These are phyloP conservation scores for Parietaria judaica DNA, from an alignment of 306 rosid genomes.

Conservation along the genomic window DNA sequence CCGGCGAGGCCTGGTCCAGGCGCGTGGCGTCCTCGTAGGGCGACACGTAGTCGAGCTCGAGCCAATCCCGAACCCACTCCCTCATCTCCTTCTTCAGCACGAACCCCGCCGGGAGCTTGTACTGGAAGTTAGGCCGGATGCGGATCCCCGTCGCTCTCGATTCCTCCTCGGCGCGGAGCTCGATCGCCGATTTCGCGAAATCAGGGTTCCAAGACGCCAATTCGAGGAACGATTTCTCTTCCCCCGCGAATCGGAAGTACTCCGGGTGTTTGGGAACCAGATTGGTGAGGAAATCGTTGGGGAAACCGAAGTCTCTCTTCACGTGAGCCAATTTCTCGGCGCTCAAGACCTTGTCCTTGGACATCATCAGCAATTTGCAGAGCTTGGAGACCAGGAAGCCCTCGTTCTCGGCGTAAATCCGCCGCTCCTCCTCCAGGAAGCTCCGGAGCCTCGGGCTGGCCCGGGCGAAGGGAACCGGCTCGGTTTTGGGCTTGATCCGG, in stretches of 20 bases:
- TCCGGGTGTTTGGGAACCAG: slow-evolving; percentile 70
- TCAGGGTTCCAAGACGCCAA: slow-evolving; percentile 60
- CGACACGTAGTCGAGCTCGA: slow-evolving; percentile 70
- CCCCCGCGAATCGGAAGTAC: slow-evolving; percentile 67
- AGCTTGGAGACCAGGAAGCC: slow-evolving; percentile 44
- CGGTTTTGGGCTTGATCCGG: slow-evolving; percentile 67
- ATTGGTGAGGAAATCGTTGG: slow-evolving; percentile 66
- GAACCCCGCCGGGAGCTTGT: slow-evolving; percentile 60
- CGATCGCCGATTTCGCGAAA: slow-evolving; percentile 70
- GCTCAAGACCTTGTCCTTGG: slow-evolving; percentile 54
- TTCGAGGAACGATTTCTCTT: slow-evolving; percentile 61
- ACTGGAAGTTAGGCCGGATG: slow-evolving; percentile 62
- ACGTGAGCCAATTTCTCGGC: slow-evolving; percentile 73
- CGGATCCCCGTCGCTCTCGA: slow-evolving; percentile 43
- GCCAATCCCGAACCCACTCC: slow-evolving; percentile 91
- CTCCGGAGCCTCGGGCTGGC: slow-evolving; percentile 30
- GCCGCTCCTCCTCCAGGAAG: slow-evolving; percentile 48
- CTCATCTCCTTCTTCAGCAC: slow-evolving; percentile 78
- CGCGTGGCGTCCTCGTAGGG: slow-evolving; percentile 57
- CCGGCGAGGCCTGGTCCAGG: slow-evolving; percentile 58
- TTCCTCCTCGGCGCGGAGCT: slow-evolving; percentile 72
- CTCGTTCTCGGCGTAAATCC: slow-evolving; percentile 42
- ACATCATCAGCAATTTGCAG: slow-evolving; percentile 76
- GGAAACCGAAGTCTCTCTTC: slow-evolving; percentile 86
- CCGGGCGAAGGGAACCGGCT: slow-evolving; percentile 48